Evolutionary conservation across 139 green algal genomes (phyloP), one percentile per base, ranked within the genome.

Genomic region (Volvox reticuliferus): DNA sequence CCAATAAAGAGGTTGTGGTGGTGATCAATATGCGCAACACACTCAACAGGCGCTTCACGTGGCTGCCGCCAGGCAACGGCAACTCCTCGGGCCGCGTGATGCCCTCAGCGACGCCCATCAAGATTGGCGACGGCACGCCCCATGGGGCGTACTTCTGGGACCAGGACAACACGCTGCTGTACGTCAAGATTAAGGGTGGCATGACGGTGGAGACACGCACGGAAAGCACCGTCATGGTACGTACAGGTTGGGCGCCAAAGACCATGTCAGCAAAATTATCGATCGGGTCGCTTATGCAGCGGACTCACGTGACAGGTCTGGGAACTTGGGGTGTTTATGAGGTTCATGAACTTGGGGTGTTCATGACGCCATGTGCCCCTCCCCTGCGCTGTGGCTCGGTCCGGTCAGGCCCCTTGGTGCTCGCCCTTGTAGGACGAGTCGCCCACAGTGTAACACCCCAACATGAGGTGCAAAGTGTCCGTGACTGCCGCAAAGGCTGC

Each of bases 121-220:
- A 5, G 12, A 30, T 94, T 12, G 86, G 86, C 20, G 91, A 95
- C 73, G 79, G 80, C 21, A 91, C 37, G 62, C 16, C 28, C 1
- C 91, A 93, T 76, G 91, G 91, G n/a, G 22, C 87, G 32, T 92
- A 81, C 88, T 93, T 62, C 82, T 93, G 91, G 91, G 86, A 93
- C 69, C 91, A 91, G 91, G 61, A 68, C 75, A 87, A 76, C 76
- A 82, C 18, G 33, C 37, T 88, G 63, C 26, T 90, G 62, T 79
- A 88, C 28, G 79, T 93, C 63, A 90, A 93, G 91, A 84, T 93
- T 0, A 92, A 81, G 75, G 91, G 91, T 35, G 82, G 87, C n/a
- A 67, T 50, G 36, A 14, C 26, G 28, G 50, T 93, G 82, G 91
- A 93, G 88, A 82, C 89, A 20, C 91, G 91, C 32, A 92, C 88